Evolutionary conservation across 441 rosid species (phyloP).

Genomic region (Erodium trifolium): DNA sequence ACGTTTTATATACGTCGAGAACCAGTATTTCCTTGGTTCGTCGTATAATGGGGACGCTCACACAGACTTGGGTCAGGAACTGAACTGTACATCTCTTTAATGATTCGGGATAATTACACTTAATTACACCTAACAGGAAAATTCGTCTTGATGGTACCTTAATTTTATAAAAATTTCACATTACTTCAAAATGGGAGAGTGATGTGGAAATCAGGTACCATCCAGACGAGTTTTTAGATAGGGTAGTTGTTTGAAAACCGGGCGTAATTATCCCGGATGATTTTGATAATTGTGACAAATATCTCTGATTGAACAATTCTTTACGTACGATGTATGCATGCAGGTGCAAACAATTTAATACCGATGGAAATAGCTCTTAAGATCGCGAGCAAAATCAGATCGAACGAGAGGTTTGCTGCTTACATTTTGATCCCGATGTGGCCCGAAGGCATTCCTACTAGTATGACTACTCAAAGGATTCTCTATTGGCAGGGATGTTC

Average conservation of each 20-base stretch:
- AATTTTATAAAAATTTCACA: too few species aligned
- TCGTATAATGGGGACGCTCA: constrained; percentile 74
- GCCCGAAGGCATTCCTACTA: constrained; percentile 93
- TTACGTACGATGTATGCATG: not conserved
- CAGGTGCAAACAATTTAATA: constrained; percentile 89
- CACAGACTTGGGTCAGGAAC: constrained; percentile 57
- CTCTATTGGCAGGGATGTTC: constrained; percentile 83
- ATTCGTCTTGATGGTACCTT: too few species aligned
- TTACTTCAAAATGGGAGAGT: too few species aligned
- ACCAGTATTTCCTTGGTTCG: constrained; percentile 93
- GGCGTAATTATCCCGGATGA: too few species aligned
- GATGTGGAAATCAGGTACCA: too few species aligned
- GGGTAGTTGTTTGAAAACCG: too few species aligned
- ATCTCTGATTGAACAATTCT: too few species aligned
- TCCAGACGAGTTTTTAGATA: too few species aligned
- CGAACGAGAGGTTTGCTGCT: constrained; percentile 83
- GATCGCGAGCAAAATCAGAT: constrained; percentile 63
- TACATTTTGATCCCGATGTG: constrained; percentile 92
- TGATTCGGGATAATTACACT: too few species aligned
- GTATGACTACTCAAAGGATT: constrained; percentile 82
- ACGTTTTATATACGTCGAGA: constrained; percentile 91
- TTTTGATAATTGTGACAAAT: too few species aligned
- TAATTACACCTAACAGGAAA: too few species aligned
- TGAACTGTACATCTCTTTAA: not conserved
- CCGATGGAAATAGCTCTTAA: constrained; percentile 55